A percentile compares a stretch with the other conserved stretches of the same genome.
These are phyloP conservation scores for Cytospora schulzeri DNA, from an alignment of 2,329 filamentous ascomycete species.

Conservation along the genomic window DNA sequence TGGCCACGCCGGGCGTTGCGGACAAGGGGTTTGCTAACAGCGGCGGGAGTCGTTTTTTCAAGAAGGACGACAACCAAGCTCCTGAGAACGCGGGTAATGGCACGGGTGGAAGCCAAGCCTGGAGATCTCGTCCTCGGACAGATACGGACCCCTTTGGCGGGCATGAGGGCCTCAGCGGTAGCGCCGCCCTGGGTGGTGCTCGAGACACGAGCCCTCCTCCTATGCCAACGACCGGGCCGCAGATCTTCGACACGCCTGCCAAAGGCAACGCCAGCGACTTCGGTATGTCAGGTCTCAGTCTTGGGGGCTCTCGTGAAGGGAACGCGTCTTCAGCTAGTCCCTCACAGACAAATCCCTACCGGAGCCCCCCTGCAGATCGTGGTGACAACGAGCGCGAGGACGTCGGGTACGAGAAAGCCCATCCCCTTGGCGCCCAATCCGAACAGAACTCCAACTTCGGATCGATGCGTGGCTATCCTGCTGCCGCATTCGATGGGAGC, in stretches of 20 bases:
- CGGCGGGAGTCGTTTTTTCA: conserved; percentile 62
- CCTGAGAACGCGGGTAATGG: conserved; percentile 62
- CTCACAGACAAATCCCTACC: conserved; percentile 94
- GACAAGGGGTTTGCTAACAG: conserved; percentile 76
- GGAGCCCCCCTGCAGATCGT: conserved; percentile 80
- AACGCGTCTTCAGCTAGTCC: conserved; percentile 77
- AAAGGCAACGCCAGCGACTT: conserved; percentile 61
- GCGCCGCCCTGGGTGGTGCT: conserved; percentile 73
- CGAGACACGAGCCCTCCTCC: conserved; percentile 65
- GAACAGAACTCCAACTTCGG: conserved; percentile 56
- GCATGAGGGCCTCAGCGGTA: conserved; percentile 66
- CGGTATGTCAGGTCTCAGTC: conserved; percentile 62
- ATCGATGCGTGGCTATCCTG: conserved; percentile 54
- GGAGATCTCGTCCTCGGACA: conserved; percentile 64
- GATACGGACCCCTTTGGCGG: conserved; percentile 75
- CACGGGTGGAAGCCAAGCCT: conserved; percentile 47
- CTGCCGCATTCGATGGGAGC: conserved; percentile 65
- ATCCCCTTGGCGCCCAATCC: conserved; percentile 43
- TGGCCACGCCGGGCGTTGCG: conserved; percentile 58
- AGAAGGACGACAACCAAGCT: conserved; percentile 60
- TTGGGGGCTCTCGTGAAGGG: conserved; percentile 60
- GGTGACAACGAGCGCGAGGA: conserved; percentile 53
- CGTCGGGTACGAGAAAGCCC: conserved; percentile 55
- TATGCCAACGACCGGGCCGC: conserved; percentile 32
- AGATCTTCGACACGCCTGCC: conserved; percentile 55